phyloP scores from a whole-genome alignment of 169 alveolate species.

The Plasmodium gallinaceum region DNA sequence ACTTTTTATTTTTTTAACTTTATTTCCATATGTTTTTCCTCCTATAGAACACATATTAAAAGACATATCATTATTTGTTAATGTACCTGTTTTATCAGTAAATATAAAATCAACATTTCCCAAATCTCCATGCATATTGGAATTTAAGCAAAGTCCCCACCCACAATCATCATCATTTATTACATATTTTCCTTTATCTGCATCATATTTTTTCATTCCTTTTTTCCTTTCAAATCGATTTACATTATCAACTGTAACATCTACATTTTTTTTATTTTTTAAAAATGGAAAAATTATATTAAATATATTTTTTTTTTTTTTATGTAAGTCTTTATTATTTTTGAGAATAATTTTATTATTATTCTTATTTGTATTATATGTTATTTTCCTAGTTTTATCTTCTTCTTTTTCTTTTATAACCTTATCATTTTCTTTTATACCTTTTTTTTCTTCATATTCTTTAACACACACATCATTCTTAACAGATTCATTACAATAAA shows the following conservation, averaged over 20 bases:
- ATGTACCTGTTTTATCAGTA: slow-evolving; percentile 99
- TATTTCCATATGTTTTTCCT: slow-evolving; percentile 55
- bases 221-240: slow-evolving; percentile 7
- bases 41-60: slow-evolving; percentile 85
- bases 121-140: slow-evolving; percentile 93
- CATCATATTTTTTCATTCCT: not conserved
- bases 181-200: not conserved
- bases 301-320: slow-evolving; percentile 15
- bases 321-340: slow-evolving; percentile 1
- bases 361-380: not conserved
- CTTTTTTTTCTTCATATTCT: not conserved
- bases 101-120: slow-evolving; percentile 97
- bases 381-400: not conserved
- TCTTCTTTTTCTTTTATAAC: not conserved
- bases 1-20: slow-evolving; percentile 4
- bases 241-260: not conserved
- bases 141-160: slow-evolving; percentile 74
- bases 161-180: slow-evolving; percentile 41
- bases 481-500: not conserved
- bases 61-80: slow-evolving; percentile 97
- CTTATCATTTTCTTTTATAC: not conserved
- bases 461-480: not conserved
- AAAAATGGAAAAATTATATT: slow-evolving; percentile 45
- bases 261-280: not conserved
- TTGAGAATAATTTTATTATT: slow-evolving; percentile 5